Base-by-base conservation (phyloP, 1,284 basidiomycete species). In the Leccinum huronense region DNA sequence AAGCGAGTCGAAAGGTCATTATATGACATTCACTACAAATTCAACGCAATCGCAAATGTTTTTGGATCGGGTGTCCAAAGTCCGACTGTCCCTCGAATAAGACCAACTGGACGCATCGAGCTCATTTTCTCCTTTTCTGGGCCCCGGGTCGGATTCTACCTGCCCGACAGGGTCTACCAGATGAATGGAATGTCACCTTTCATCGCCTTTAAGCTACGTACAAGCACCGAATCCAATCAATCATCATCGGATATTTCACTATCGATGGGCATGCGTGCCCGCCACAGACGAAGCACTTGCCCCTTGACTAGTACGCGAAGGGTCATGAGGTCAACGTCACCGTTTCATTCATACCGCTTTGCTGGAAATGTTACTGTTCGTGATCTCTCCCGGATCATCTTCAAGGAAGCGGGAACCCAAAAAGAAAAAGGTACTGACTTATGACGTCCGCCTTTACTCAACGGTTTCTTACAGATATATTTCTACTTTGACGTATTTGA, bases 201-300 rank as follows among this genome's bases (percentile, higher is more conserved):
- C 40, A 40, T 59, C 42, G 13, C 45, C 33, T 31, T 40, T 40
- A 4, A n/a, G 16, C 30, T 19, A 30, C 23, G 40, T 33, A 6
- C 19, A 45, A 54, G 8, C 9, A n/a, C 53, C 67, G 54, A 33
- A 34, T 34, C 8, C 16, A 33, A 51, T 53, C 53, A 60, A 33
- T 11, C 33, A 33, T 11, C 33, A 19, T 13, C 31, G 34, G 38
- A 45, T 19, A 2, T 7, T 16, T 45, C 42, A 70, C 54, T 40
- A 66, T 68, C 58, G 63, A 55, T 58, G 59, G 38, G 45, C 42
- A 42, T 13, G 23, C 67, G 19, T 30, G 58, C 19, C 38, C n/a
- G n/a, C 51, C 57, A 51, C 53, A 56, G 57, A 61, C n/a, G 30
- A 40, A 58, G 57, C 54, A n/a, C 30, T 23, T 33, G 10, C 56